Evolutionary conservation across 352 stramenopile genomes (phyloP), one percentile per base, ranked within the genome.

Genomic region (Phytophthora lateralis): DNA sequence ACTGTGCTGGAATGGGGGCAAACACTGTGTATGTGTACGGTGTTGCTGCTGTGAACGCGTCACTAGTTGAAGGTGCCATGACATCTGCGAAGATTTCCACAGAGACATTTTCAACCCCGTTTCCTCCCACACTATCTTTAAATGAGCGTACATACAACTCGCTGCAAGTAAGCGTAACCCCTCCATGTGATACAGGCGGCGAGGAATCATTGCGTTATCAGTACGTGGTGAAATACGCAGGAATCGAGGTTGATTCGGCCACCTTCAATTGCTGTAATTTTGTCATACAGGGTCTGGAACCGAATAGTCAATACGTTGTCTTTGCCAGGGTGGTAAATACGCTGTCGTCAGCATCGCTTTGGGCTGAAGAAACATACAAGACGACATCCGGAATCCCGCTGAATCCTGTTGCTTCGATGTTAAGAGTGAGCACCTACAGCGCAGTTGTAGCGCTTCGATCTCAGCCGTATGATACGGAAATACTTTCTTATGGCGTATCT

Each of bases 231-330:
- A 26, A 44, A 9, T 54, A 65, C 14, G 21, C 12, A 8, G 43
- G 15, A 1, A 46, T 9, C 11, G 34, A 53, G 18, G 21, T 84
- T 30, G 29, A 6, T 14, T 69, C 64, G 1, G 62, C 47, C 0
- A 55, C 66, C 29, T 84, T 89, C 29, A 29, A 55, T 8, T 91
- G 79, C 49, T 89, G 79, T 55, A 70, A 48, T 14, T 66, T 88
- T 2, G 2, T 75, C 0, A 14, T 89, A 2, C 37, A 67, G 2
- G 45, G 55, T 11, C 63, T 89, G 27, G 9, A 59, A 4, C 18
- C 53, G 0, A 63, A 48, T 18, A 21, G 52, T 48, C 55, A 45
- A 11, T 89, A 89, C 43, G 27, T 45, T 6, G 45, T 88, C 15
- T 42, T 52, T 27, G 67, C 80, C 7, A 56, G 49, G 32, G 57